phyloP scores from a whole-genome alignment of 768 basidiomycete species.

The Agaricus blazei region DNA sequence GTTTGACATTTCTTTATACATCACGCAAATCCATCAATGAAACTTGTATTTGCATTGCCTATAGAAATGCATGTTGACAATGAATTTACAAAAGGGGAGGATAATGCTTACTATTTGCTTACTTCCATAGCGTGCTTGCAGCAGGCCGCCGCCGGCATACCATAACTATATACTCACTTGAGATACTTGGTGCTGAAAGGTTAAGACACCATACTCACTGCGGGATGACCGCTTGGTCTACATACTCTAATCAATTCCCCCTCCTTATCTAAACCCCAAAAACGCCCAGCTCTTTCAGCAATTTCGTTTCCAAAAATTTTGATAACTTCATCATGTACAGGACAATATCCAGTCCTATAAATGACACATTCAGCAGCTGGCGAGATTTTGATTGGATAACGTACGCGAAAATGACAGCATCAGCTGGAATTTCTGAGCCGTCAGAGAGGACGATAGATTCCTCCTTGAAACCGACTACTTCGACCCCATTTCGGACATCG shows the following conservation, averaged over 20 bases:
- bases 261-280: constrained; percentile 38
- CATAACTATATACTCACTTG: constrained; percentile 24
- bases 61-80: too few relatives aligned
- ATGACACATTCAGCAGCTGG: too few relatives aligned
- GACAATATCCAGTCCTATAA: not conserved
- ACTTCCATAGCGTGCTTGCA: constrained; percentile 24
- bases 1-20: too few relatives aligned
- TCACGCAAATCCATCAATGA: too few relatives aligned
- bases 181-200: not conserved
- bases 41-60: too few relatives aligned
- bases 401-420: constrained; percentile 42
- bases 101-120: constrained; percentile 27
- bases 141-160: constrained; percentile 34
- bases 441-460: constrained; percentile 33
- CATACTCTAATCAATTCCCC: constrained; percentile 33
- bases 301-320: constrained; percentile 29
- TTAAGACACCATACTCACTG: constrained; percentile 20
- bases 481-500: constrained; percentile 50
- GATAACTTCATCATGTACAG: constrained; percentile 24
- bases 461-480: constrained; percentile 29
- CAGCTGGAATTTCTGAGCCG: constrained; percentile 32
- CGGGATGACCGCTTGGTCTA: constrained; percentile 37
- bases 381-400: not conserved
- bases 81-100: too few relatives aligned
- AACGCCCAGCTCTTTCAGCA: constrained; percentile 21